phyloP scores from a whole-genome alignment of 2,329 filamentous ascomycete genomes.

The Colletotrichum tofieldiae region DNA sequence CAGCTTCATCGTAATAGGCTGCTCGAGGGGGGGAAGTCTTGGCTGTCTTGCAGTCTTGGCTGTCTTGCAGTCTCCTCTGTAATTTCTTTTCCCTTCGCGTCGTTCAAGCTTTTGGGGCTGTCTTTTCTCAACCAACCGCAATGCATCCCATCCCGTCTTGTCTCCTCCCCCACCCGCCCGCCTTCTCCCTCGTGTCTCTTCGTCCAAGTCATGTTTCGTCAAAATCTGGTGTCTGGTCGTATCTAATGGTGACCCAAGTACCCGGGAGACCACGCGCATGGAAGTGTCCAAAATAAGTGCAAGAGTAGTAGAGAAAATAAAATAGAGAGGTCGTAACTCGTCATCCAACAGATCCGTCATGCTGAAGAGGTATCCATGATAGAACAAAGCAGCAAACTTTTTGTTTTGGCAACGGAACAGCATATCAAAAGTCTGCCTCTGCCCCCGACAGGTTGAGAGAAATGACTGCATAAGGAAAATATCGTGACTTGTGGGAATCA shows the following conservation, averaged over 20 bases:
- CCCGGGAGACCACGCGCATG: conserved; percentile 13
- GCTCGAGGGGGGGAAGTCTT: background rate
- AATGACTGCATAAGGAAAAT: conserved; percentile 40
- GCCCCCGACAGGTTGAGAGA: conserved; percentile 39
- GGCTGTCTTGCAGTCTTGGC: conserved; percentile 20
- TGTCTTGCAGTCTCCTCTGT: conserved; percentile 16
- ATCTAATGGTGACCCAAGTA: conserved; percentile 22
- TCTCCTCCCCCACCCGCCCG: background rate
- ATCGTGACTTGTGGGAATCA: conserved; percentile 42
- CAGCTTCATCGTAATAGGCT: conserved; percentile 1
- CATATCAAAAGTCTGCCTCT: conserved; percentile 41
- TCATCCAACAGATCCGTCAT: conserved; percentile 43
- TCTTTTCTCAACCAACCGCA: background rate
- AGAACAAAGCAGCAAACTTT: conserved; percentile 44
- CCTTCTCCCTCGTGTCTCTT: conserved; percentile 9
- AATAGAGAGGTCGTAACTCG: conserved; percentile 38
- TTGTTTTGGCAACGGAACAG: conserved; percentile 35
- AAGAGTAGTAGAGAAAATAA: conserved; percentile 4
- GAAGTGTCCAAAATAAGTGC: conserved; percentile 18
- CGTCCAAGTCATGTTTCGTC: conserved; percentile 21
- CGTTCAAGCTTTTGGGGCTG: background rate
- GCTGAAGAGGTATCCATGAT: conserved; percentile 45
- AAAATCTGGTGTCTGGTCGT: conserved; percentile 20
- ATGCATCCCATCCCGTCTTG: background rate
- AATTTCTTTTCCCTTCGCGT: background rate